Evolutionary conservation across 257 asterid species (phyloP).

Genomic region (Solanum raphanifolium): DNA sequence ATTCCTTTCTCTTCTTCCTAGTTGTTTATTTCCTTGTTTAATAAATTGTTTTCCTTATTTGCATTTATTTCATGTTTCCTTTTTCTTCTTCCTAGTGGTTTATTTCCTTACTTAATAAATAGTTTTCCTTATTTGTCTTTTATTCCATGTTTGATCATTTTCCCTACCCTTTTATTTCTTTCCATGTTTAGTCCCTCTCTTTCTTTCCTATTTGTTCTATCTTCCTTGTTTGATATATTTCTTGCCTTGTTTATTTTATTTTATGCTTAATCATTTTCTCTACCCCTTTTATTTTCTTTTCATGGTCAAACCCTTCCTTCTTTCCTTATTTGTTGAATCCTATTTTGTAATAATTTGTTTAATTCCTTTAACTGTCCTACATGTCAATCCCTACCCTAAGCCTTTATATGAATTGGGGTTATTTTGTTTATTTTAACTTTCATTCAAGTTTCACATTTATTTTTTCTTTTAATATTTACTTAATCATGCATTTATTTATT

Average conservation of each 20-base stretch:
- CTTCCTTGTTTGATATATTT: not conserved
- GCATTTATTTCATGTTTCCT: too few species aligned
- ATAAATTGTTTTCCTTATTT: too few species aligned
- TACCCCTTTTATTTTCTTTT: not conserved
- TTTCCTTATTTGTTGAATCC: not conserved
- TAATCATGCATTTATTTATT: too few species aligned
- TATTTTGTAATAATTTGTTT: not conserved
- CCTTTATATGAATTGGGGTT: not conserved
- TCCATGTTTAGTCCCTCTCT: too few species aligned
- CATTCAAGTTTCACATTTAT: not conserved
- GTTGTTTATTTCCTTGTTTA: too few species aligned
- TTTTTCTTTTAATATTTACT: too few species aligned
- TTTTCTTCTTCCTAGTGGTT: too few species aligned
- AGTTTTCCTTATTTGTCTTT: too few species aligned
- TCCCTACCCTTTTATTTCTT: not conserved
- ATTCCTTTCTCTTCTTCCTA: not conserved
- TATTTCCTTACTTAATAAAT: too few species aligned
- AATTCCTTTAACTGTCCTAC: not conserved
- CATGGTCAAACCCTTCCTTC: not conserved
- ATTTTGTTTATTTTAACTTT: too few species aligned
- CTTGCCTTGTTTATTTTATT: not conserved
- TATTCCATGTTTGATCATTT: not conserved
- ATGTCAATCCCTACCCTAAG: not conserved
- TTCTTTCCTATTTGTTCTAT: not conserved
- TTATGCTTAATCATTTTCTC: not conserved